These are phyloP conservation scores for Schizosaccharomyces cryophilus DNA, from an alignment of 805 yeast species.

Conservation along the genomic window DNA sequence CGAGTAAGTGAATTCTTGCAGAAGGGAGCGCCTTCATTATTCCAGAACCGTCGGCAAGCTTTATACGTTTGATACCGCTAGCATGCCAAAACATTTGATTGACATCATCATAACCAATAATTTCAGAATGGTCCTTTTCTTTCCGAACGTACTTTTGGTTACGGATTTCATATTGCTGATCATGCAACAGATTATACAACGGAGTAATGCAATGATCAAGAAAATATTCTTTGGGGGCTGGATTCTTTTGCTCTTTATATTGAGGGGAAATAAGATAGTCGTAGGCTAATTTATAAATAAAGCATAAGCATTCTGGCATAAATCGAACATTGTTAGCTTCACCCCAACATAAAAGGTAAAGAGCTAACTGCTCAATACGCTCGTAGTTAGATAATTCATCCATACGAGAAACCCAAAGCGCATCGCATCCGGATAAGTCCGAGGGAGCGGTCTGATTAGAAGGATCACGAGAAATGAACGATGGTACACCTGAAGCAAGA, in stretches of 20 bases:
- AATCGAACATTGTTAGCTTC: constrained; percentile 76
- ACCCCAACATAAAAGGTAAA: constrained; percentile 46
- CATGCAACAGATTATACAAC: constrained; percentile 38
- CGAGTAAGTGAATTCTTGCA: constrained; percentile 71
- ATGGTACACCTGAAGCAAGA: constrained; percentile 30
- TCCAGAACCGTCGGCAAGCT: constrained; percentile 75
- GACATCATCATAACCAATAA: constrained; percentile 79
- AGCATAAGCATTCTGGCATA: constrained; percentile 71
- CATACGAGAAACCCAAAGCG: constrained; percentile 52
- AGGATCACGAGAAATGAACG: constrained; percentile 24
- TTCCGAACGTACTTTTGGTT: constrained; percentile 35
- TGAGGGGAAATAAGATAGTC: constrained; percentile 75
- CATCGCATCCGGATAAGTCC: constrained; percentile 52
- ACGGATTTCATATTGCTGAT: constrained; percentile 36
- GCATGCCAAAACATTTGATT: constrained; percentile 99
- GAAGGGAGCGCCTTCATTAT: constrained; percentile 70
- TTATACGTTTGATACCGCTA: constrained; percentile 84
- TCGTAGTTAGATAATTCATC: constrained; percentile 26
- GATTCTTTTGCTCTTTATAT: constrained; percentile 47
- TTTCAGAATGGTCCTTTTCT: constrained; percentile 41
- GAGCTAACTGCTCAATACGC: constrained; percentile 38
- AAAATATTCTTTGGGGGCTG: constrained; percentile 40
- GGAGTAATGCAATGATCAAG: constrained; percentile 86
- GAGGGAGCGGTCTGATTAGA: constrained; percentile 22
- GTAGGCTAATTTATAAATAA: constrained; percentile 78